Base-by-base conservation (phyloP, 2,329 filamentous ascomycete species). In the Onygenales sp. region DNA sequence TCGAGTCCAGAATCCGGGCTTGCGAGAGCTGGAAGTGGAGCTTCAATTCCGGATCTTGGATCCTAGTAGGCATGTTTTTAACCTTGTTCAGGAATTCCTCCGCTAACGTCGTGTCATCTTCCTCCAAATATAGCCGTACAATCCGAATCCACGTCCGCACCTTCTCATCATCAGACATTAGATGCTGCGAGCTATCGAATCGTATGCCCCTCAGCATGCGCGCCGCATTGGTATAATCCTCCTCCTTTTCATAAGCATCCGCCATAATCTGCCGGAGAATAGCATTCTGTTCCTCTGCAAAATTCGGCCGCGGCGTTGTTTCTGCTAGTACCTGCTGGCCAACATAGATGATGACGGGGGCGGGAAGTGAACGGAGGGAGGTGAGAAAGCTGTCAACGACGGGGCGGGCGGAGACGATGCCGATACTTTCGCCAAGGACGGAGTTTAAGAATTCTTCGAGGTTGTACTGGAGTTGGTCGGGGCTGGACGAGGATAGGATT, bases 41-140 rank as follows among this genome's bases (percentile, higher is more conserved):
- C 61, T 83, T 83, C 46, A 92, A 78, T 56, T 86, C 81, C 41
- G 84, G 80, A 67, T 95, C 84, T 33, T 79, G 73, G 35, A 95
- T 83, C 58, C 81, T 84, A 74, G 88, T 69, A 1, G 64, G 60
- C 60, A 96, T 79, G 66, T 93, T 92, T 74, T 96, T 97, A 70
- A 95, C 86, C 70, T 92, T 91, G 78, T 96, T 96, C 63, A 98
- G 79, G 67, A 91, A 95, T 42, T 80, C 82, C 67, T 94, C 89
- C 43, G 93, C 93, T 38, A 81, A 79, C 1, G 86, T 89, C 7
- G 89, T 86, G 72, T 97, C 91, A 67, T 95, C 92, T 47, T 91
- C 89, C 74, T 98, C 92, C 57, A 98, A 81, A 68, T 93, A 94
- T 75, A 94, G 87, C 57, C 93, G 83, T 66, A 94, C 90, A 66